Evolutionary conservation across 805 yeast species (phyloP).

Genomic region (Kregervanrija pseudodelftensis): DNA sequence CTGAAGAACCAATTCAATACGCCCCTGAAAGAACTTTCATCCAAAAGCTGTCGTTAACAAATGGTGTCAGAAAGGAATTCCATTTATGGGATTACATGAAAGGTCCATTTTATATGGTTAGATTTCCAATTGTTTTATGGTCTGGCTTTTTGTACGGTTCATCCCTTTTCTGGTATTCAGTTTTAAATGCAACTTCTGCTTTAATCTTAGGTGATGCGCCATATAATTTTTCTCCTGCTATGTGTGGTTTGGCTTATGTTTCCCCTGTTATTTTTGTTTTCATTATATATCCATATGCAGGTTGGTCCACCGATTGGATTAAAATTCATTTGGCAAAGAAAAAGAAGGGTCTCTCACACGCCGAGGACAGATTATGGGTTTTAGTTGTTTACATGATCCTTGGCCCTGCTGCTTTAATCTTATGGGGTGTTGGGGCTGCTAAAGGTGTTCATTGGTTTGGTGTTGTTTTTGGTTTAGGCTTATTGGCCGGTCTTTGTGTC

Average conservation of each 20-base stretch:
- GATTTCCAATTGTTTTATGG: slow-evolving; percentile 51
- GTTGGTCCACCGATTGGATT: slow-evolving; percentile 44
- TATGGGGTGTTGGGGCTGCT: slow-evolving; percentile 62
- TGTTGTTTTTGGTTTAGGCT: slow-evolving; percentile 46
- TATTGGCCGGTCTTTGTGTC: slow-evolving; percentile 47
- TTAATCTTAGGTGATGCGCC: slow-evolving; percentile 37
- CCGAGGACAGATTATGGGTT: slow-evolving; percentile 54
- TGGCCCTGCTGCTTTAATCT: slow-evolving; percentile 47
- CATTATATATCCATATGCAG: slow-evolving; percentile 39
- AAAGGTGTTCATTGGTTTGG: slow-evolving; percentile 50
- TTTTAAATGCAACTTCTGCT: slow-evolving; percentile 43
- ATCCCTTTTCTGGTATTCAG: slow-evolving; percentile 40
- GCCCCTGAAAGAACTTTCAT: slow-evolving; percentile 31
- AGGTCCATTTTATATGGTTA: slow-evolving; percentile 35
- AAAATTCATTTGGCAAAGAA: slow-evolving; percentile 40
- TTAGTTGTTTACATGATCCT: slow-evolving; percentile 37
- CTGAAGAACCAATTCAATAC: slow-evolving; percentile 13
- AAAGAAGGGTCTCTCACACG: slow-evolving; percentile 44
- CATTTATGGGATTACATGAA: slow-evolving; percentile 22
- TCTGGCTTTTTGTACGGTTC: slow-evolving; percentile 50
- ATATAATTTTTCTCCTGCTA: slow-evolving; percentile 42
- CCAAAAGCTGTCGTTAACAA: slow-evolving; percentile 37
- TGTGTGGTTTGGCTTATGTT: slow-evolving; percentile 43
- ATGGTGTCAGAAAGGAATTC: slow-evolving; percentile 28
- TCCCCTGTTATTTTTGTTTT: slow-evolving; percentile 46